Conservation (phyloP, 306 rosid species). For the Citrullus colocynthis region DNA sequence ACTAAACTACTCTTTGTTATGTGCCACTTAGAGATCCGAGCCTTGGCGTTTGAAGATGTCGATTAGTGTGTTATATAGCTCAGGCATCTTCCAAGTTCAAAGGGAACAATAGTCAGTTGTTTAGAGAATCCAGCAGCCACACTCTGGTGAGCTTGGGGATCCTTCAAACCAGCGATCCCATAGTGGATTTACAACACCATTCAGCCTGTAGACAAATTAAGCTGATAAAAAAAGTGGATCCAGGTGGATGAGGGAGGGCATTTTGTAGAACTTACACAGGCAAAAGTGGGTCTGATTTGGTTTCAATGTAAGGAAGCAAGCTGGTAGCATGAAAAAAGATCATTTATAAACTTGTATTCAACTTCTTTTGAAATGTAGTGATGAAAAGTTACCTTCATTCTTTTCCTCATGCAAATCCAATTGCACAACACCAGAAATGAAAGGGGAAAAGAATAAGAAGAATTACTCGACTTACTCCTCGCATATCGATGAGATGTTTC, state of each 20-base stretch:
- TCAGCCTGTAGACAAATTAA: conserved; percentile 29
- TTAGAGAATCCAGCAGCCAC: conserved; percentile 57
- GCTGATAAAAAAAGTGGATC: background rate
- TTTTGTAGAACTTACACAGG: conserved; percentile 39
- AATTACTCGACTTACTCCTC: conserved; percentile 41
- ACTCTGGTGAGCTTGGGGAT: conserved; percentile 46
- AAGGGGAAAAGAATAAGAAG: background rate
- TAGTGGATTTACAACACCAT: conserved; percentile 40
- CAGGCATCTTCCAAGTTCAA: background rate
- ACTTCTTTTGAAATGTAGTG: background rate
- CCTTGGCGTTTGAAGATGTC: background rate
- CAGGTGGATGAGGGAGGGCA: background rate
- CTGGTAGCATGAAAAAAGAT: conserved; percentile 18
- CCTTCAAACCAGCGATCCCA: conserved; percentile 92
- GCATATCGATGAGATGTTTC: conserved; percentile 51
- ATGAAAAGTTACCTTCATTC: background rate
- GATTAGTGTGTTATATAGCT: background rate
- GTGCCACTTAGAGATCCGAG: background rate
- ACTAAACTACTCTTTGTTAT: background rate
- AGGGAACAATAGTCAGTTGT: conserved; percentile 10
- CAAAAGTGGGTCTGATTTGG: conserved; percentile 50
- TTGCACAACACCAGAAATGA: background rate
- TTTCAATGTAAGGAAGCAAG: conserved; percentile 35
- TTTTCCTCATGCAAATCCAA: background rate
- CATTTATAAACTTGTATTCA: background rate